These are phyloP conservation scores for Tremella yokohamensis DNA, from an alignment of 768 basidiomycete genomes.

Conservation along the genomic window DNA sequence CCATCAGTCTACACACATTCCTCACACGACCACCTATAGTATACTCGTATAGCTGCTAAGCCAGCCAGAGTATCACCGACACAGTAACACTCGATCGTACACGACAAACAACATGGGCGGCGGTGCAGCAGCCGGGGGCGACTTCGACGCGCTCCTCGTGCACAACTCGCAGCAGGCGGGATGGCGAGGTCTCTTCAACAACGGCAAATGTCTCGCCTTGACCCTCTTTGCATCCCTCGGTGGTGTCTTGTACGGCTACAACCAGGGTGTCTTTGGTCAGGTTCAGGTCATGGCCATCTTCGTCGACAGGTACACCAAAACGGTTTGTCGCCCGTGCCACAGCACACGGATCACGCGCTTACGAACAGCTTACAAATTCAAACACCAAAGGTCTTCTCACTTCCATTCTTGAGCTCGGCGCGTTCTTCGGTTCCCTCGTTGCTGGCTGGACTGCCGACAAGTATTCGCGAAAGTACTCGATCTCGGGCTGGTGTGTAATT, in stretches of 20 bases:
- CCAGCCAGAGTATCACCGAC: no score
- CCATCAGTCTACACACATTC: neutral
- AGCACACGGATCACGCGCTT: neutral
- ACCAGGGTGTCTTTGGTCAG: slow-evolving; percentile 72
- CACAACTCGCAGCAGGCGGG: slow-evolving; percentile 59
- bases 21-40: slow-evolving; percentile 4
- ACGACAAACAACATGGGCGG: slow-evolving; percentile 39
- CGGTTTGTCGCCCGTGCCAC: slow-evolving; percentile 19
- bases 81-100: no score
- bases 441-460: slow-evolving; percentile 69
- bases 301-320: slow-evolving; percentile 23
- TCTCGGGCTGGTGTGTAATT: slow-evolving; percentile 60
- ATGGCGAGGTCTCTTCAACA: slow-evolving; percentile 58
- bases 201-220: slow-evolving; percentile 63
- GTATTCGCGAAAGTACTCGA: slow-evolving; percentile 59
- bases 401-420: slow-evolving; percentile 59
- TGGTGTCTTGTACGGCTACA: slow-evolving; percentile 62
- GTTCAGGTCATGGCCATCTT: slow-evolving; percentile 60
- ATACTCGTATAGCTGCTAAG: slow-evolving; percentile 6
- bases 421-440: slow-evolving; percentile 70
- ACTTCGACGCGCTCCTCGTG: slow-evolving; percentile 39
- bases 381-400: slow-evolving; percentile 69
- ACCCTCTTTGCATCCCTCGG: slow-evolving; percentile 76
- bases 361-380: slow-evolving; percentile 47
- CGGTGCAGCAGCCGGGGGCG: slow-evolving; percentile 36